These are phyloP conservation scores for Scheffersomyces lignosus DNA, from an alignment of 805 yeast species.

Conservation along the genomic window DNA sequence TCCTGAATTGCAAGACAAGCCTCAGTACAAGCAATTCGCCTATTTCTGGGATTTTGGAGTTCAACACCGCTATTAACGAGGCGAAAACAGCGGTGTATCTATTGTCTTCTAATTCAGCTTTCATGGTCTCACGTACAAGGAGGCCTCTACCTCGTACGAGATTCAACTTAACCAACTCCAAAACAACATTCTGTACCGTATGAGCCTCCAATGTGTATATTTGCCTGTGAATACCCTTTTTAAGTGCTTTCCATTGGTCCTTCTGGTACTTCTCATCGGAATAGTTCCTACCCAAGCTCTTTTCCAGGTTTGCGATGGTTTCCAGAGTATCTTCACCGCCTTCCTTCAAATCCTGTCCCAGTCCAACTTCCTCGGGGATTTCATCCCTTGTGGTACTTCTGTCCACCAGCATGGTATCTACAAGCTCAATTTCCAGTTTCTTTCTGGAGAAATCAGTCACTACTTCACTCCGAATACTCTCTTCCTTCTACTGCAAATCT, in stretches of 20 bases:
- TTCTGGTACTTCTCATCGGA: slow-evolving; percentile 26
- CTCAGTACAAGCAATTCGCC: slow-evolving; percentile 60
- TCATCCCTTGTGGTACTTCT: no score
- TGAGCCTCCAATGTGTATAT: slow-evolving; percentile 45
- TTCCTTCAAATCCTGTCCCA: no score
- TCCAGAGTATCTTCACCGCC: no score
- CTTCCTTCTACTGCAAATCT: no score
- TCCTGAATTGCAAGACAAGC: slow-evolving; percentile 57
- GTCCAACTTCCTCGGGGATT: no score
- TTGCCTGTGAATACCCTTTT: slow-evolving; percentile 30
- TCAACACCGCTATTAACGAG: slow-evolving; percentile 56
- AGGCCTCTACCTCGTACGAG: slow-evolving; percentile 62
- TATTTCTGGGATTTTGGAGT: slow-evolving; percentile 66
- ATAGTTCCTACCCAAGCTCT: no score
- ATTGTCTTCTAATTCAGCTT: slow-evolving; percentile 45
- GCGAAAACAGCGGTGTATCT: slow-evolving; percentile 52
- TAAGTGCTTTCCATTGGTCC: slow-evolving; percentile 11
- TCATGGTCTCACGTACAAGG: slow-evolving; percentile 57
- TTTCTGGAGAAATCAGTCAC: no score
- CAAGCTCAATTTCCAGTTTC: no score
- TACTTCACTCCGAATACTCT: no score
- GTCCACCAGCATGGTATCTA: no score
- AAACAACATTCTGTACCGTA: slow-evolving; percentile 50
- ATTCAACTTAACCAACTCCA: slow-evolving; percentile 56
- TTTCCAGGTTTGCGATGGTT: no score